Base-by-base conservation (phyloP, 1,284 basidiomycete species). In the Cystobasidium sp. region DNA sequence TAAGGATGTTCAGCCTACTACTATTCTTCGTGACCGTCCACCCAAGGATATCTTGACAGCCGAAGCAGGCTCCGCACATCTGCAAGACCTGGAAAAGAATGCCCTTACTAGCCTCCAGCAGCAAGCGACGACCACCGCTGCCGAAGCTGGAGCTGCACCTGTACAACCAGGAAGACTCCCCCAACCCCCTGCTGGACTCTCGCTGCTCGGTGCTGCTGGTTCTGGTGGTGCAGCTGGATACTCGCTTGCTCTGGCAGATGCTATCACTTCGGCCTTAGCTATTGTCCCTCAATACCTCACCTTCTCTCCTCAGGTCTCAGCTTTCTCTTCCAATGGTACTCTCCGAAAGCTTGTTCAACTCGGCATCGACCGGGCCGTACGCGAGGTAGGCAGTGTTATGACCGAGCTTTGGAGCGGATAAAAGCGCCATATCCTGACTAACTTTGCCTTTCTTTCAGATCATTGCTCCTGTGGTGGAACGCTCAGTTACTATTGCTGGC, bases 401-500 rank as follows among this genome's bases (percentile, higher is more conserved):
- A 12, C 10, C 22, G 7, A 37, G 16, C 39, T 31, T 20, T 31
- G 10, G 1, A 22, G 31, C 39, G 44, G 7, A 24, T 10, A 41
- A 46, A 1, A 37, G 53, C 44, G 10, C 53, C 43, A 52, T 14
- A 20, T 39, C 56, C 61, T 63, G 8, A 63, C 47, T 12, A 22
- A 55, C 24, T 1, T 49, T 24, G 10, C 47, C 37, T 24, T 7
- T 20, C 20, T 6, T 7, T 1, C 78, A 92, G 89, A 98, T 99
- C 78, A 96, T 99, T 78, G 86, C 95, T 18, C 97, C 97, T 4
- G 96, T 99, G 62, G 96, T 99, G 20, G 97, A 99, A 82, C 89
- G 97, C 74, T 97, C 94, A n/a, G 97, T 98, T 55, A 99, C 97
- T 1, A 99, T 99, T 78, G 97, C 97, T 8, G 93, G 94, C 43